Conservation (phyloP, 768 basidiomycete genomes). For the Cubamyces lactineus region DNA sequence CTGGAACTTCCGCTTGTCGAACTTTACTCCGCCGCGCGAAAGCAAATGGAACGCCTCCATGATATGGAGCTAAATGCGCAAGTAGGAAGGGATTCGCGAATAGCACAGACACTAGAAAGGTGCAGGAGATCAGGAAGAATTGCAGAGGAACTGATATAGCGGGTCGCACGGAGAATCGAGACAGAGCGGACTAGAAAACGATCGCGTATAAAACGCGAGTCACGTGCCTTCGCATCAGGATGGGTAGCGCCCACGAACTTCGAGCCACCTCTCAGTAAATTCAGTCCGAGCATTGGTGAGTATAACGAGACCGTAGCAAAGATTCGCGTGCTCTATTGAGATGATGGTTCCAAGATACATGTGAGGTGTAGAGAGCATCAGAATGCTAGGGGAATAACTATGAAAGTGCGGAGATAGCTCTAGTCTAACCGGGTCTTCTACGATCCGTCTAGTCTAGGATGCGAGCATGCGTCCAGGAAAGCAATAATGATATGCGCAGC, state of each 20-base stretch:
- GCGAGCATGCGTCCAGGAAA: constrained; percentile 6
- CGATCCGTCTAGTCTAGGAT: constrained; percentile 23
- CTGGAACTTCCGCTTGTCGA: constrained; percentile 77
- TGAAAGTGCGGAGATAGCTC: constrained; percentile 5
- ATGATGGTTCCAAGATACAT: no score
- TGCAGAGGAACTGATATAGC: no score
- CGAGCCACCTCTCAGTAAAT: no score
- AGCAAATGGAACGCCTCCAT: constrained; percentile 93
- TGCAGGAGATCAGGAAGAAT: not conserved
- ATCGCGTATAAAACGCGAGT: not conserved
- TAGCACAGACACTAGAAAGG: not conserved
- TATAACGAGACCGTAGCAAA: no score
- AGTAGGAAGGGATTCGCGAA: not conserved
- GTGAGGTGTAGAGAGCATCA: not conserved
- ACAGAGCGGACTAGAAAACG: not conserved
- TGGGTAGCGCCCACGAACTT: no score
- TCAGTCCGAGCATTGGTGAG: no score
- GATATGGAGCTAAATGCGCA: not conserved
- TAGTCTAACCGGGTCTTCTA: constrained; percentile 16
- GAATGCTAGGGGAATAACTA: not conserved
- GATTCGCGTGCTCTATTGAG: no score
- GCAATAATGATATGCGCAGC: constrained; percentile 21
- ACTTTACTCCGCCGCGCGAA: constrained; percentile 81
- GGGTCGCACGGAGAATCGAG: not conserved
- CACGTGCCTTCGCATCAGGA: not conserved